Evolutionary conservation across 2,329 filamentous ascomycete species (phyloP).

Genomic region (Lachnellula occidentalis): DNA sequence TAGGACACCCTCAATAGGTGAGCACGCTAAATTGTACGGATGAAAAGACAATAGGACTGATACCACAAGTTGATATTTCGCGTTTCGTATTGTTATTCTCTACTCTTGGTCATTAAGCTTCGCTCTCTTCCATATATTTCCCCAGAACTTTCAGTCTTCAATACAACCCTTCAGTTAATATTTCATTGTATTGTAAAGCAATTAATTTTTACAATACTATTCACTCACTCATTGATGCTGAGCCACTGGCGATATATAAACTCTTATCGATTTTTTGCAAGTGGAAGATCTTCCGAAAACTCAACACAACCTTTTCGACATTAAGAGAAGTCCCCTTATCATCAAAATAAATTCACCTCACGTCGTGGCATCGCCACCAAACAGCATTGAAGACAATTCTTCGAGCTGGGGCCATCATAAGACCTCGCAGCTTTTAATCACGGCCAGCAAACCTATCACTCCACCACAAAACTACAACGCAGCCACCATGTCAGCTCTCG

Average conservation of each 20-base stretch:
- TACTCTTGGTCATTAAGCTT: neutral
- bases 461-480: neutral
- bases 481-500: neutral
- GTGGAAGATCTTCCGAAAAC: no score
- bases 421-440: neutral
- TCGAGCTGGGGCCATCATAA: neutral
- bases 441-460: neutral
- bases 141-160: neutral
- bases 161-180: neutral
- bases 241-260: no score
- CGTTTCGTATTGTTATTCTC: neutral
- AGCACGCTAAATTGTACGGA: constrained; percentile 2
- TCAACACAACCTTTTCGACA: no score
- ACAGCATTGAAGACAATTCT: neutral
- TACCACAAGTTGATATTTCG: neutral
- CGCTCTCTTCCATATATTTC: neutral
- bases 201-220: no score
- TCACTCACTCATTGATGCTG: no score
- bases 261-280: no score
- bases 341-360: neutral
- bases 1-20: constrained; percentile 1
- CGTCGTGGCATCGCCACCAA: neutral
- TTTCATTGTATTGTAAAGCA: no score
- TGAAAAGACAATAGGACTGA: constrained; percentile 8
- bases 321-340: neutral